Base-by-base conservation (phyloP, 169 alveolate species). In the Plasmodium gaboni region DNA sequence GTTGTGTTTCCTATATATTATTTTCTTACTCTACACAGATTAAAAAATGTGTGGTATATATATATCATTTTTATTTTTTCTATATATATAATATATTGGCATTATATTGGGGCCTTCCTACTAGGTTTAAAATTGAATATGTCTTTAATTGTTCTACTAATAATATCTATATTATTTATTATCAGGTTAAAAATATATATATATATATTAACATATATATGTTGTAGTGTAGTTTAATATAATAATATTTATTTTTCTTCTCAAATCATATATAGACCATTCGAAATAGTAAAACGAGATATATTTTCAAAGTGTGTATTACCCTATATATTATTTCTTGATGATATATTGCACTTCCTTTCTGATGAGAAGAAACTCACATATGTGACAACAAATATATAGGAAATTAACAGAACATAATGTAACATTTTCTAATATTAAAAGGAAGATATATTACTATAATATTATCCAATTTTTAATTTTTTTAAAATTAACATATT, bases 261-360 rank as follows among this genome's bases (percentile, higher is more conserved):
- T 24, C 50, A 53, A 51, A 10, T 63, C 4, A 5, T 74, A 59
- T 61, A 19, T 69, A 83, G 91, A 10, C 91, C 91, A 17, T 83
- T 83, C 53, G 91, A 83, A 61, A 69, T 69, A 12, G 85, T 83
- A 13, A 83, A 83, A 48, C 9, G 91, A 63, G 91, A 83, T 26
- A 42, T 83, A 8, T 83, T 83, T 22, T 83, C 55, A 51, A 67
- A 76, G 51, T 83, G 60, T 22, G 91, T 83, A 22, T 48, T 83
- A 28, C 91, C 91, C 8, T 83, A 83, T 63, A 69, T 83, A 60
- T 42, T 83, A 53, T 83, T 83, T 71, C 61, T 83, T 57, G 91
- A 83, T 48, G 91, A 83, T 32, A 59, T 69, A 3, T 32, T 83
- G 10, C 51, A 63, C 38, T 68, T 73, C 32, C 65, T 83, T 51